Evolutionary conservation across 345 rosid species (phyloP), one percentile per base, ranked within the genome.

Genomic region (Leavenworthia alabamica): DNA sequence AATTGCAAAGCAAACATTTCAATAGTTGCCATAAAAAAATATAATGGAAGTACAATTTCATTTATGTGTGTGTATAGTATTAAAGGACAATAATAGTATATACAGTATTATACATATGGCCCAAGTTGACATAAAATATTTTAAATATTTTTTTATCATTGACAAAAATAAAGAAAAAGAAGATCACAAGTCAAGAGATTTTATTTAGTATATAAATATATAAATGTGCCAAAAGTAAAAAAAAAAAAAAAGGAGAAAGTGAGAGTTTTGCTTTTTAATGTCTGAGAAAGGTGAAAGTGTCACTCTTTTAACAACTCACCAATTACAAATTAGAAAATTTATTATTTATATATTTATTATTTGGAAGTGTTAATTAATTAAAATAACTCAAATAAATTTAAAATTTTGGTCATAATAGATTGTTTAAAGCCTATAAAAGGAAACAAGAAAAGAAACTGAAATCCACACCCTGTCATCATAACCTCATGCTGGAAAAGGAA

Each of bases 381-480:
- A 28, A 14, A 47, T 46, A 26, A 26, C n/a, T 55, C 8, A 20
- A 20, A 5, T 29, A 24, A 43, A 43, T 8, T 47, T n/a, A 13
- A 8, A 6, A 0, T n/a, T 37, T 27, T 28, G 4, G 29, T 32
- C 7, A 15, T 24, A 57, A 23, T 55, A 49, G 1, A 45, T 26
- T 16, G n/a, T 4, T 43, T 16, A 60, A 68, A 45, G 47, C 32
- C 61, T 35, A 54, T 9, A 12, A 45, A 66, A 20, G 8, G 56
- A 14, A 2, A 12, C n/a, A n/a, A n/a, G n/a, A n/a, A n/a, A n/a
- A n/a, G n/a, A n/a, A 8, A 68, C 12, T 7, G 44, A 54, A 60
- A 44, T 53, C 66, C 73, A 69, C 73, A 45, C 28, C 56, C 11
- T 36, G 62, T 27, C 62, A 69, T 69, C 73, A 69, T 69, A 46